phyloP scores from a whole-genome alignment of 2,329 filamentous ascomycete species.

The Claviceps arundinis region DNA sequence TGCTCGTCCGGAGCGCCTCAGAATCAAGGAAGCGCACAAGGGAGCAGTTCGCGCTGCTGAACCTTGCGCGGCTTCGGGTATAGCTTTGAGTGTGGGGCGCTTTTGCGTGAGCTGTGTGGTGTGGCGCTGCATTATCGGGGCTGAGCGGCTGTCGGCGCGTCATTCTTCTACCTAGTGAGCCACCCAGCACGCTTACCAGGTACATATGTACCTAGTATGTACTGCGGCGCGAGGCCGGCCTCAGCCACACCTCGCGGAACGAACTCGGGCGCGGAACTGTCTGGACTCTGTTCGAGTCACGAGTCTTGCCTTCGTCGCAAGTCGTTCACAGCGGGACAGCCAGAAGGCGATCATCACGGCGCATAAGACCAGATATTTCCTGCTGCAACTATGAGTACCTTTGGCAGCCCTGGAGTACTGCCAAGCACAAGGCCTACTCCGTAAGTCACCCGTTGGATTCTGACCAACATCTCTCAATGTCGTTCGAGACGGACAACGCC shows the following conservation, averaged over 20 bases:
- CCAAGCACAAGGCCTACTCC: slow-evolving; percentile 55
- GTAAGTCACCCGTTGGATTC: slow-evolving; percentile 29
- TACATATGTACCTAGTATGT: too few relatives aligned
- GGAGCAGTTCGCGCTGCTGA: not conserved
- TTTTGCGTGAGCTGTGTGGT: not conserved
- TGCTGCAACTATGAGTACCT: slow-evolving; percentile 38
- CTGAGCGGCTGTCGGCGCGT: not conserved
- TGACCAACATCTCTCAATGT: too few relatives aligned
- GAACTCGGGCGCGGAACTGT: too few relatives aligned
- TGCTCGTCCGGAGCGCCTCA: slow-evolving; percentile 2
- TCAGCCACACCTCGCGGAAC: not conserved
- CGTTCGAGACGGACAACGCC: not conserved
- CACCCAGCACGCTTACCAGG: too few relatives aligned
- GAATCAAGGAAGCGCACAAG: slow-evolving; percentile 3
- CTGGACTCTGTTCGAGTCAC: not conserved
- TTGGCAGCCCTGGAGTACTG: slow-evolving; percentile 59
- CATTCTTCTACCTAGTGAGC: not conserved
- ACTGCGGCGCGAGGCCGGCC: not conserved
- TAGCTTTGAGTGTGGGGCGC: slow-evolving; percentile 1
- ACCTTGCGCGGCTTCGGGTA: not conserved
- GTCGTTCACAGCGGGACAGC: not conserved
- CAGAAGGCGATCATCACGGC: not conserved
- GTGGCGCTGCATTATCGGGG: not conserved
- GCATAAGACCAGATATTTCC: not conserved
- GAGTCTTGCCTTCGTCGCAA: not conserved